A percentile compares a stretch with the other conserved stretches of the same genome.
These are phyloP conservation scores for Hirsutella minnesotensis DNA, from an alignment of 2,329 filamentous ascomycete genomes.

Conservation along the genomic window DNA sequence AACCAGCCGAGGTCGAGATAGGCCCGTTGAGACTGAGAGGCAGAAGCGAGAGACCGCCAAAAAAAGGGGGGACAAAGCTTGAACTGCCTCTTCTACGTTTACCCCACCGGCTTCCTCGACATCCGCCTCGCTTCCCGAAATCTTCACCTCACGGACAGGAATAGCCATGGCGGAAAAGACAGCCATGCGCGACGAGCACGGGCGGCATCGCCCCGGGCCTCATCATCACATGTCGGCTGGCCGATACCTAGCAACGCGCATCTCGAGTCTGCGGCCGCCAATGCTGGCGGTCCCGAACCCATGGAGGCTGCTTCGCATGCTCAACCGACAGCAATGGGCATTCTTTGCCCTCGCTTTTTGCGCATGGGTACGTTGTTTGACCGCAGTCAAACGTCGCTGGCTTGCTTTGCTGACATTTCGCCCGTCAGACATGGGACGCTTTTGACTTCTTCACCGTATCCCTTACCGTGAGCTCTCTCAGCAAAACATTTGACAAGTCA, in stretches of 20 bases:
- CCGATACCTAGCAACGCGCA: slow-evolving; percentile 37
- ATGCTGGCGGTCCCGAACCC: slow-evolving; percentile 44
- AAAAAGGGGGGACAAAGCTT: no score
- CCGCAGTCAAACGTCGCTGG: no score
- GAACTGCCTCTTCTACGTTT: no score
- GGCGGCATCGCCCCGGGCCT: no score
- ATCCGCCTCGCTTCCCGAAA: no score
- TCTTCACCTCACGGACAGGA: no score
- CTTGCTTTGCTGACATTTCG: neutral
- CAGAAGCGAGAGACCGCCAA: no score
- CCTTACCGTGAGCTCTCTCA: slow-evolving; percentile 42
- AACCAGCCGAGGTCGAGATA: no score
- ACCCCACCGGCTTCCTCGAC: no score
- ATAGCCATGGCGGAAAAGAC: no score
- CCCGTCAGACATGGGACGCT: slow-evolving; percentile 42
- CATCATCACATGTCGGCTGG: slow-evolving; percentile 26
- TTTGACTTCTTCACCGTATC: slow-evolving; percentile 59
- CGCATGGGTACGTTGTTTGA: slow-evolving; percentile 34
- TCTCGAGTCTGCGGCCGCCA: slow-evolving; percentile 44
- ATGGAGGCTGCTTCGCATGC: slow-evolving; percentile 32
- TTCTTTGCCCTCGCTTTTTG: slow-evolving; percentile 43
- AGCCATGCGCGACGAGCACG: no score
- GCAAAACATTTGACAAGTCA: slow-evolving; percentile 37
- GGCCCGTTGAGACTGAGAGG: no score
- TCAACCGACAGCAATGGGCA: slow-evolving; percentile 38